Conservation (phyloP, 345 rosid genomes). For the Camelina sativa region DNA sequence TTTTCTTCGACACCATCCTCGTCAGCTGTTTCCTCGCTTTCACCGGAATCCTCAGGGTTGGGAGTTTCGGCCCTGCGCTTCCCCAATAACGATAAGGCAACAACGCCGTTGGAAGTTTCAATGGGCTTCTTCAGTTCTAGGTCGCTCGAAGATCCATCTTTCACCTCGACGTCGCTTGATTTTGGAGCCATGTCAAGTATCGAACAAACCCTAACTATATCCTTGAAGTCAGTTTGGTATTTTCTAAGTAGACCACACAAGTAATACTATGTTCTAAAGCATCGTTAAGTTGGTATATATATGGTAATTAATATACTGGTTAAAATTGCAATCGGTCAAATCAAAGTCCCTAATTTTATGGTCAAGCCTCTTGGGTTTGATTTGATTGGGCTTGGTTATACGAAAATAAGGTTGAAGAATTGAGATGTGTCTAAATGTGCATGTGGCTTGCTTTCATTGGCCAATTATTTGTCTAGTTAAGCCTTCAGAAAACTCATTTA, state of each 20-base stretch:
- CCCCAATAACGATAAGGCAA: neutral
- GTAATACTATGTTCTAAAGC: no score
- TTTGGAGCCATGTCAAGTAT: slow-evolving; percentile 5
- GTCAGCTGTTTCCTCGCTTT: neutral
- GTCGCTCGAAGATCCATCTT: neutral
- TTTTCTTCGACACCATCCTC: neutral
- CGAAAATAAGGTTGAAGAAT: no score
- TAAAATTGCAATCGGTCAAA: no score
- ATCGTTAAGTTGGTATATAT: no score
- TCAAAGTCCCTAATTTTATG: no score
- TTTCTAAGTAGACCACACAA: no score
- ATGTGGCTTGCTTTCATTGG: neutral
- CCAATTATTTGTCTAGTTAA: neutral
- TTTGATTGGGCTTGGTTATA: no score
- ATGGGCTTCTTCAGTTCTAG: no score
- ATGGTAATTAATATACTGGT: no score
- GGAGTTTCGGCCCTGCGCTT: neutral
- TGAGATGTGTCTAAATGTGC: no score
- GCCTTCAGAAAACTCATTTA: neutral
- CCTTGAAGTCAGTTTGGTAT: neutral
- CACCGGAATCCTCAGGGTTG: neutral
- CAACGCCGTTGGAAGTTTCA: neutral
- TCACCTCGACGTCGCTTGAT: neutral
- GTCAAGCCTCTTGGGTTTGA: no score
- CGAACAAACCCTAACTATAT: neutral